Evolutionary conservation across 2,329 filamentous ascomycete species (phyloP), one percentile per base, ranked within the genome.

Genomic region (Ascochyta pisi): DNA sequence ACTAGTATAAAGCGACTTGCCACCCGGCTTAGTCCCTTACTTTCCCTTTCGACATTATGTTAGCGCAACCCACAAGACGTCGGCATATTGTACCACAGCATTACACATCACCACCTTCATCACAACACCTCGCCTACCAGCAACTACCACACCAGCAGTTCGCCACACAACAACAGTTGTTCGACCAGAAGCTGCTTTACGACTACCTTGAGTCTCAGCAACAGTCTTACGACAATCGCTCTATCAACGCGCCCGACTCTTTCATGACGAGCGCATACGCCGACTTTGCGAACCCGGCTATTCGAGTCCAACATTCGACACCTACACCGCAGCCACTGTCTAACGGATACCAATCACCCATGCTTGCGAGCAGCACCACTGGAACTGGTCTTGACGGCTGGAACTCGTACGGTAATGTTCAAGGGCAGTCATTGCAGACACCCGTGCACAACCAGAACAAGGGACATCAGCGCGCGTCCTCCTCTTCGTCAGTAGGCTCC

Each of bases 301-400:
- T 77, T 57, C 68, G 75, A 53, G 70, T 78, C 27, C 75, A 77
- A 57, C 75, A 77, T 58, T 76, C 75, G 60, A 76, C 75, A 22
- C 75, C 76, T 15, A 72, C 69, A 39, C 71, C 75, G 24, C 73
- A 76, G 52, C 54, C 68, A 31, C 48, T 66, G 7, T 61, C 68
- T 31, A 64, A 41, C 57, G 54, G 26, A 48, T 74, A 68, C 53
- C 71, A 71, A 50, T 40, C 70, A 15, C 57, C 69, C 38, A 74
- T 76, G 73, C 65, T 73, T 33, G 61, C 68, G 15, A 54, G 63
- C 48, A 63, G 35, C 65, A 63, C 61, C 64, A 65, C 58, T 57
- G 60, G 47, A 52, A 57, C 63, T 15, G 66, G 64, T 41, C 57
- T 72, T 29, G 63, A 72, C 47, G 65, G 63, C 58, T 77, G 74